Percentiles rank a stretch among this genome's conserved stretches.
phyloP scores from a whole-genome alignment of 371 early-diverging fungal species.

The Mucor indicus region DNA sequence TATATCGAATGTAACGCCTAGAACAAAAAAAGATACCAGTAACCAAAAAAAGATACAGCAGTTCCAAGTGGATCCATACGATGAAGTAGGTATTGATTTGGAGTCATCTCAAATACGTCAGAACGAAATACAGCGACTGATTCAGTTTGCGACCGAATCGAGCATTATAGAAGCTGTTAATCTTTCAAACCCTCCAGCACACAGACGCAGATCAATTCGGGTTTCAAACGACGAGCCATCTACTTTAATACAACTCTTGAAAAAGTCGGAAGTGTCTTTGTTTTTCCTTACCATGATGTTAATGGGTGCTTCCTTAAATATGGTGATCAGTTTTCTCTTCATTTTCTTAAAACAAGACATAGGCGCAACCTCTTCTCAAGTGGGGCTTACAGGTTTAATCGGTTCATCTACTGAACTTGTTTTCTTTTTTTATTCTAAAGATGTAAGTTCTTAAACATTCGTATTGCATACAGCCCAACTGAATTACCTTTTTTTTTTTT shows the following conservation, averaged over 20 bases:
- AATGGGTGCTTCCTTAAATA: constrained; percentile 53
- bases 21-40: not conserved
- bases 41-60: constrained; percentile 30
- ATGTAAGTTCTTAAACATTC: too few species aligned
- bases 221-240: constrained; percentile 19
- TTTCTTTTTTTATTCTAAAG: constrained; percentile 51
- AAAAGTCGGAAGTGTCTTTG: constrained; percentile 33
- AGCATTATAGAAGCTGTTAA: constrained; percentile 56
- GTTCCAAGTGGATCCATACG: constrained; percentile 32
- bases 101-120: constrained; percentile 34
- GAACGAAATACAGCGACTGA: constrained; percentile 47
- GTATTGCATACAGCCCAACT: too few species aligned
- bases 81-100: constrained; percentile 26
- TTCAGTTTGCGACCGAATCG: constrained; percentile 53
- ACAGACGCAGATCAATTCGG: constrained; percentile 20
- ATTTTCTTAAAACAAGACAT: constrained; percentile 47
- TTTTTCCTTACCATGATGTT: constrained; percentile 53
- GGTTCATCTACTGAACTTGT: constrained; percentile 46
- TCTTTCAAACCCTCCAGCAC: constrained; percentile 43
- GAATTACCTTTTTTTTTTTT: too few species aligned
- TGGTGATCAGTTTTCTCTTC: constrained; percentile 48
- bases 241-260: constrained; percentile 38
- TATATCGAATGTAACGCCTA: not conserved
- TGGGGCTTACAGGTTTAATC: constrained; percentile 47
- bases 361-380: constrained; percentile 43